phyloP scores from a whole-genome alignment of 768 basidiomycete species.

The Porphyrellus cyaneotinctus region DNA sequence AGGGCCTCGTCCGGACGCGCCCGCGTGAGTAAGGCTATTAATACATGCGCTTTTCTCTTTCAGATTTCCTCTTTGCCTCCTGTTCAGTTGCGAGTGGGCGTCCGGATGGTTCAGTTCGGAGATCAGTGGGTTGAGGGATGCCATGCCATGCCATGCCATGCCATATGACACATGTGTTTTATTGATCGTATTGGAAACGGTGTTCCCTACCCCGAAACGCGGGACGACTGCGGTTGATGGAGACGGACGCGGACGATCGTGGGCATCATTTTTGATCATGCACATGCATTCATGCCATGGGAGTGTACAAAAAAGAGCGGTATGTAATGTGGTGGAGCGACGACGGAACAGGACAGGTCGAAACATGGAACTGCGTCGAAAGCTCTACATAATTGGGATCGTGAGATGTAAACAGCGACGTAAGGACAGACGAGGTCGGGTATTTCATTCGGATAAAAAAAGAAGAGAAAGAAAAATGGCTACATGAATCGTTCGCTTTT shows the following conservation, averaged over 20 bases:
- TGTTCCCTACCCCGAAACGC: background rate
- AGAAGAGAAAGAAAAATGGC: background rate
- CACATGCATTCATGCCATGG: background rate
- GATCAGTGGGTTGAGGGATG: background rate
- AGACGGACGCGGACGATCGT: background rate
- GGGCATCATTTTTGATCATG: background rate
- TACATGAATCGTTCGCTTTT: constrained; percentile 14
- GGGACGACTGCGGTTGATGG: background rate
- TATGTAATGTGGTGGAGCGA: background rate
- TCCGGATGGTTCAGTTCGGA: background rate
- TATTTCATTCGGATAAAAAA: constrained; percentile 8
- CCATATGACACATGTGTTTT: background rate
- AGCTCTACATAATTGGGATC: constrained; percentile 3
- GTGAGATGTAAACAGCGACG: constrained; percentile 5
- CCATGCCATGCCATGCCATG: no score
- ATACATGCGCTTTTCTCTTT: background rate
- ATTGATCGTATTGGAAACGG: background rate
- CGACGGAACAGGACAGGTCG: background rate
- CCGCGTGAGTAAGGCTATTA: background rate
- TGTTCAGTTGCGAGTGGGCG: background rate
- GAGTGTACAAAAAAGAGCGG: background rate
- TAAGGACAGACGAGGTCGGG: constrained; percentile 19
- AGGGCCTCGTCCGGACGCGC: background rate
- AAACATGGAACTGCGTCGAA: background rate
- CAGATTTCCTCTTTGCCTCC: background rate